Conservation (phyloP, 192 early-diverging fungal species). For the Podochytrium sp. region DNA sequence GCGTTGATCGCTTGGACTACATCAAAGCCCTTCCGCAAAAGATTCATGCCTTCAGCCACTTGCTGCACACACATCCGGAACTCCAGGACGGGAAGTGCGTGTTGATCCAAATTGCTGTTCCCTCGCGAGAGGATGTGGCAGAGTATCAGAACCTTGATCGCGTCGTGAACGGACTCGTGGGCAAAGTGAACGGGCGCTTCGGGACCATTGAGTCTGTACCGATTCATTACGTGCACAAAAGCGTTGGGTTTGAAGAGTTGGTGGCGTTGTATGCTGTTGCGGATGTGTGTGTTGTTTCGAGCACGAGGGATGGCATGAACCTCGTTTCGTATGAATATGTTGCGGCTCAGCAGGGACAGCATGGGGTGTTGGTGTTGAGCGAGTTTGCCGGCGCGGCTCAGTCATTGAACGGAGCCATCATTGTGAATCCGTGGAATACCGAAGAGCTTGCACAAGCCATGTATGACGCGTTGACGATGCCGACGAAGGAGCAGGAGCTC, state of each 20-base stretch:
- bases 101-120: conserved; percentile 96
- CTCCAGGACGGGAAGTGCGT: conserved; percentile 89
- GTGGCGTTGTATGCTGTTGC: conserved; percentile 94
- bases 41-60: conserved; percentile 92
- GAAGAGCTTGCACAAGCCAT: conserved; percentile 91
- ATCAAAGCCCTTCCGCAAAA: conserved; percentile 99
- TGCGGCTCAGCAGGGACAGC: conserved; percentile 80
- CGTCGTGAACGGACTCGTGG: conserved; percentile 96
- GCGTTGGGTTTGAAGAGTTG: conserved; percentile 92
- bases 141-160: conserved; percentile 95
- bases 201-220: conserved; percentile 96
- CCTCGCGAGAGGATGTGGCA: conserved; percentile 96
- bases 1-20: conserved; percentile 98
- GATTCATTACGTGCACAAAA: conserved; percentile 98
- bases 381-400: conserved; percentile 99
- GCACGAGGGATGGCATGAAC: conserved; percentile 99
- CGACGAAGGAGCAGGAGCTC: conserved; percentile 72
- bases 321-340: conserved; percentile 88
- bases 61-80: conserved; percentile 86
- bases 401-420: conserved; percentile 93
- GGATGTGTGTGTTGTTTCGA: conserved; percentile 94
- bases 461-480: conserved; percentile 91
- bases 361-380: conserved; percentile 94
- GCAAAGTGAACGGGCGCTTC: conserved; percentile 96
- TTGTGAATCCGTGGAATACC: conserved; percentile 99